Evolutionary conservation across 345 rosid genomes (phyloP).

Genomic region (Gossypium australe): DNA sequence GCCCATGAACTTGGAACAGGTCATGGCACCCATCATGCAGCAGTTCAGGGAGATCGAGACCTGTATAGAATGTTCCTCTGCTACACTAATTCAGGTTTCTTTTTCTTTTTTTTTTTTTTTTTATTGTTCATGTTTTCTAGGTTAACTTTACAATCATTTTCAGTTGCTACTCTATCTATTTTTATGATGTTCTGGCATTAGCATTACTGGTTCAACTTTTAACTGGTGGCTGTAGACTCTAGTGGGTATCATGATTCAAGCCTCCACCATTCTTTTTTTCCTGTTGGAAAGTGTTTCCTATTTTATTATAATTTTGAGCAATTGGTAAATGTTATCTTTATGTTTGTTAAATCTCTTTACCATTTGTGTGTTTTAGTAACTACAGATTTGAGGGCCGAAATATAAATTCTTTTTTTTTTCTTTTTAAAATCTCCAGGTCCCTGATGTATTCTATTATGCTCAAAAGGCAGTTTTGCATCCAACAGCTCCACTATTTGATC

Average conservation of each 20-base stretch:
- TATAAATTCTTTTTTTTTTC: neutral
- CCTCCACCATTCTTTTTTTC: neutral
- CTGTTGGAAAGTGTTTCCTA: neutral
- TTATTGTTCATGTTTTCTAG: neutral
- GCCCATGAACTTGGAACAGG: constrained; percentile 49
- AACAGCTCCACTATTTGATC: constrained; percentile 73
- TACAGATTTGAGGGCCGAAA: neutral
- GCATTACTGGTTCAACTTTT: neutral
- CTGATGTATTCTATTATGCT: constrained; percentile 81
- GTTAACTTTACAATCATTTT: neutral
- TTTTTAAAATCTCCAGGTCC: constrained; percentile 41
- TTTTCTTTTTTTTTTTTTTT: neutral
- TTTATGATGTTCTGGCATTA: neutral
- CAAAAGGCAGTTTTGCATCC: constrained; percentile 84
- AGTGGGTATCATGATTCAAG: neutral
- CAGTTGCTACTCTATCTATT: neutral
- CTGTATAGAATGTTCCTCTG: constrained; percentile 76
- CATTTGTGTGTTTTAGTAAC: neutral
- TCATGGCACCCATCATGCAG: constrained; percentile 81
- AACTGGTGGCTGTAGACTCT: neutral
- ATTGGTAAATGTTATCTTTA: neutral
- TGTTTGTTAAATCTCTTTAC: neutral
- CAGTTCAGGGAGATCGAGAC: constrained; percentile 78
- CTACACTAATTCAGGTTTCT: constrained; percentile 63
- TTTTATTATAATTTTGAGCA: neutral